These are phyloP conservation scores for Mediolabrus comicus DNA, from an alignment of 108 stramenopile species.

Conservation along the genomic window DNA sequence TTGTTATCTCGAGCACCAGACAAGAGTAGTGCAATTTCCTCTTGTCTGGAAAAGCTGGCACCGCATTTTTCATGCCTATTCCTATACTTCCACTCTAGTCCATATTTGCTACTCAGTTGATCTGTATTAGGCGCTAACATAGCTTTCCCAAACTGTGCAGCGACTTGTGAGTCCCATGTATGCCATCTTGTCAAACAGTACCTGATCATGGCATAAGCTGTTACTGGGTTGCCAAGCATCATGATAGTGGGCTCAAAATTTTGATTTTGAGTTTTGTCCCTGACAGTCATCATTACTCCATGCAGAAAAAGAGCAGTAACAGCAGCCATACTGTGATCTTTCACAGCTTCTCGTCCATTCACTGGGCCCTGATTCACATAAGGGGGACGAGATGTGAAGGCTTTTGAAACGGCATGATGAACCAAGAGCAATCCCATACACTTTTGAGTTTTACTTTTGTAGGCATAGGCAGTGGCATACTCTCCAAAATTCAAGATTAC, in stretches of 20 bases:
- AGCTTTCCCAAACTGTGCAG: background rate
- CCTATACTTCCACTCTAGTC: background rate
- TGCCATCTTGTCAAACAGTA: background rate
- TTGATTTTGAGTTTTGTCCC: background rate
- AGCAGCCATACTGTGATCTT: background rate
- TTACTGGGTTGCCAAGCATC: background rate
- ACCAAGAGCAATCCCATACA: background rate
- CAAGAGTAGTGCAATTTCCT: background rate
- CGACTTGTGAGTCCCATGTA: background rate
- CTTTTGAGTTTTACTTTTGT: background rate
- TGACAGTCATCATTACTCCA: background rate
- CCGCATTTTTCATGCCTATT: background rate
- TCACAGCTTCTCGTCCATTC: background rate
- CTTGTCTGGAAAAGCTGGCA: background rate
- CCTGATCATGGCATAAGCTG: background rate
- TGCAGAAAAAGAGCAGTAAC: background rate
- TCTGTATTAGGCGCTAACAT: background rate
- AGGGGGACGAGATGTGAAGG: background rate
- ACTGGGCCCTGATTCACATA: background rate
- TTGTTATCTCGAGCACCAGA: background rate
- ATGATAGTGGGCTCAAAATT: background rate
- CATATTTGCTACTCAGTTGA: background rate
- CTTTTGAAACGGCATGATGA: background rate
- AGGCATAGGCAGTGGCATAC: background rate
- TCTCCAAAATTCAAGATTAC: background rate